Base-by-base conservation (phyloP, 805 yeast species). In the Hanseniaspora lachancei region DNA sequence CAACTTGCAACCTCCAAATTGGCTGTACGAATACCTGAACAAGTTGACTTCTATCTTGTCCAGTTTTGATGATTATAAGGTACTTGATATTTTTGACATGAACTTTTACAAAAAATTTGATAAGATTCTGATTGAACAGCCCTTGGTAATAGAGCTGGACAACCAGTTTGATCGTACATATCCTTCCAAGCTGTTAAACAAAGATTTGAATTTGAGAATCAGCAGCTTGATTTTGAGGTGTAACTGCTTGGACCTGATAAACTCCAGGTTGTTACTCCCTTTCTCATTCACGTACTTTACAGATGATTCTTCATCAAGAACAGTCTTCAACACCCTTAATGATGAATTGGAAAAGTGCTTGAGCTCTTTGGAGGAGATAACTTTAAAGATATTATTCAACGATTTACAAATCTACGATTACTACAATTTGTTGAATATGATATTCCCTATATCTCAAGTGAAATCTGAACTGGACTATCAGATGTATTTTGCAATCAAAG, bases 1-100 rank as follows among this genome's bases (percentile, higher is more conserved):
- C 32, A 86, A 86, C 58, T 70, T 86, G 23, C 78, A 82, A 58
- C 81, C 95, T 5, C 96, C 97, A 0, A 95, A 86, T 58, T 89
- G 95, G 89, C 69, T 86, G 23, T 71, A 77, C 49, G 82, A 79
- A n/a, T 80, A 82, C 60, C 74, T 68, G 32, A 60, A 57, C 43
- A 61, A 62, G 47, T 27, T 84, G 49, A 70, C 78, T 0, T 83
- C 79, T 16, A 71, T 84, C 32, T 72, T 82, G 57, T 79, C 79
- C 0, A 67, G 86, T 1, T 74, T 84, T 58, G 80, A 79, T 53
- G 56, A 53, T 53, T 53, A 46, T 29, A 65, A 59, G 23, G 43
- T 58, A 6, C 58, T 70, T 60, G 57, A 62, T 2, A 43, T 48
- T 16, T 56, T 56, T 57, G 42, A 61, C 20, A 32, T 62, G 12